phyloP scores from a whole-genome alignment of 108 stramenopile genomes.

The Bacterosira constricta region DNA sequence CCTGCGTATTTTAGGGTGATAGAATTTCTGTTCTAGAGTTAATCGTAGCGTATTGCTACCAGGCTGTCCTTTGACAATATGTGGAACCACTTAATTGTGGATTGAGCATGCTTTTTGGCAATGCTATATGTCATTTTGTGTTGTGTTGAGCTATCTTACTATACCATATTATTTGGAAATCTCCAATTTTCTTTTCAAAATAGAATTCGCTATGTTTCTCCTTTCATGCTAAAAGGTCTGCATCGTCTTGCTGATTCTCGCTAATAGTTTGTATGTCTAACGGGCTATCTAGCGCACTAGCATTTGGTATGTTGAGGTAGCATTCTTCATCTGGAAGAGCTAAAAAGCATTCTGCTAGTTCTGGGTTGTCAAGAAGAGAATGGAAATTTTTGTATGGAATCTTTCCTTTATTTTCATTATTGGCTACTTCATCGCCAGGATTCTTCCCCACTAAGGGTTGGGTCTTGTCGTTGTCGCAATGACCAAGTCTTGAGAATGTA shows the following conservation, averaged over 20 bases:
- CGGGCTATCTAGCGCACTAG: constrained; percentile 38
- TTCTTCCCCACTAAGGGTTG: constrained; percentile 1
- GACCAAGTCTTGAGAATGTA: not conserved
- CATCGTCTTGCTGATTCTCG: constrained; percentile 29
- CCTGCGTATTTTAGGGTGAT: not conserved
- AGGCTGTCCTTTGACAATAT: too few species aligned
- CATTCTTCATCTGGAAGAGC: constrained; percentile 34
- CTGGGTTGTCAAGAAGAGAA: not conserved
- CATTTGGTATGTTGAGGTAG: constrained; percentile 16
- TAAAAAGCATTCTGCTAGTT: constrained; percentile 18
- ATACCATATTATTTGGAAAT: constrained; percentile 19
- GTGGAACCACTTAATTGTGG: too few species aligned
- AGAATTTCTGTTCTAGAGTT: not conserved
- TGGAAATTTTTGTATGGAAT: too few species aligned
- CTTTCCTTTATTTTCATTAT: too few species aligned
- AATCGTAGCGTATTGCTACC: too few species aligned
- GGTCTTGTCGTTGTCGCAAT: not conserved
- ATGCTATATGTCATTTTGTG: not conserved
- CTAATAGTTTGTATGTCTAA: constrained; percentile 26
- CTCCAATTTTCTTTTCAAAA: too few species aligned
- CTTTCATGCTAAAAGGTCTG: constrained; percentile 14
- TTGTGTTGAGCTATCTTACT: constrained; percentile 1
- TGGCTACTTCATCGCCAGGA: not conserved
- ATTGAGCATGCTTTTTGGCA: too few species aligned
- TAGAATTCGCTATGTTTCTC: constrained; percentile 40